Evolutionary conservation across 108 stramenopile genomes (phyloP).

Genomic region (Nannochloropsis oceanica): DNA sequence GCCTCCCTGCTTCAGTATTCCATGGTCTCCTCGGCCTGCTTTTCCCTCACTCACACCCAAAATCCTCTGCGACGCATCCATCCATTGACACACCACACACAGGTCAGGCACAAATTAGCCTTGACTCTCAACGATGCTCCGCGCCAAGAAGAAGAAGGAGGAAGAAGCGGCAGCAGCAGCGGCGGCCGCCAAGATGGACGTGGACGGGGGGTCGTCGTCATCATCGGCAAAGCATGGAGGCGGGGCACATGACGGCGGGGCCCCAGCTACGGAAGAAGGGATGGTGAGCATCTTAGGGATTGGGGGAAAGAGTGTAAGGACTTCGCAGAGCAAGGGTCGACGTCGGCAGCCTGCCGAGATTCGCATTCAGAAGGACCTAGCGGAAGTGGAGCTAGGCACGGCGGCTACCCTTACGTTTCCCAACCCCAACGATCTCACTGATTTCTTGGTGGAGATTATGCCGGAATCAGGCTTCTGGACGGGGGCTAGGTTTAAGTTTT

Average conservation of each 20-base stretch:
- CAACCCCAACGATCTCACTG: conserved; percentile 85
- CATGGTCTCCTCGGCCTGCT: too few species aligned
- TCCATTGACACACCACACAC: too few species aligned
- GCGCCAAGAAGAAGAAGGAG: not conserved
- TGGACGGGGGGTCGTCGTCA: not conserved
- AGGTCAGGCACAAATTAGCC: too few species aligned
- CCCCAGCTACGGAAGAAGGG: not conserved
- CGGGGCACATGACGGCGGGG: not conserved
- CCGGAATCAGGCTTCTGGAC: conserved; percentile 87
- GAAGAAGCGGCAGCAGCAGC: not conserved
- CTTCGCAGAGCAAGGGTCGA: not conserved
- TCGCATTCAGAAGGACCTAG: conserved; percentile 56
- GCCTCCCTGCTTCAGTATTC: too few species aligned
- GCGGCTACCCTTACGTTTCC: conserved; percentile 82
- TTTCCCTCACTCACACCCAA: too few species aligned
- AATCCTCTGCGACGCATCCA: too few species aligned
- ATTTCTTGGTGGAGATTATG: conserved; percentile 66
- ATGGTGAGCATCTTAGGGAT: not conserved
- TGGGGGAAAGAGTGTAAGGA: not conserved
- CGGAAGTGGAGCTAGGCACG: conserved; percentile 94
- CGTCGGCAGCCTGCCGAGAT: not conserved
- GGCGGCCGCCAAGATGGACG: not conserved
- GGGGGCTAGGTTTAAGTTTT: conserved; percentile 80
- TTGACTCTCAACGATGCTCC: not conserved
- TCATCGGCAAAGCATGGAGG: not conserved